These are phyloP conservation scores for Ustilaginoidea virens DNA, from an alignment of 2,329 filamentous ascomycete genomes.

Conservation along the genomic window DNA sequence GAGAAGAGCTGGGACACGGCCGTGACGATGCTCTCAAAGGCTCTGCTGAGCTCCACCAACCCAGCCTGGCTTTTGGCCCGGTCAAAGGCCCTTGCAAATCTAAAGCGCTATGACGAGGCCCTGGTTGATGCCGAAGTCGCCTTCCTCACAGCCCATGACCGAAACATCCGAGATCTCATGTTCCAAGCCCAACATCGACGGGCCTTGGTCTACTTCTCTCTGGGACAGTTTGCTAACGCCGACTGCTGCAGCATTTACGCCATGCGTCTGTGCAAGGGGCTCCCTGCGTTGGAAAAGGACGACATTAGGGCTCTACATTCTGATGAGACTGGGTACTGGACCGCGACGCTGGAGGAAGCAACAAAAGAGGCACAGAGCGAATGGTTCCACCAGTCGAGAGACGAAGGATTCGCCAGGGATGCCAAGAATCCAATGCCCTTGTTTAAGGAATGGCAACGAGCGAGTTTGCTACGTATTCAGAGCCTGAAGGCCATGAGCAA, in stretches of 20 bases:
- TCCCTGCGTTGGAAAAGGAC: slow-evolving; percentile 15
- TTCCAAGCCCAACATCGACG: slow-evolving; percentile 70
- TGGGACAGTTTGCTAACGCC: slow-evolving; percentile 61
- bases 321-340: slow-evolving; percentile 33
- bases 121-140: slow-evolving; percentile 56
- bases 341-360: slow-evolving; percentile 17
- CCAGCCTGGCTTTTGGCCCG: slow-evolving; percentile 71
- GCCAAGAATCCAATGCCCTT: slow-evolving; percentile 10
- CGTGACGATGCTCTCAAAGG: slow-evolving; percentile 50
- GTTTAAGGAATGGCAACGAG: slow-evolving; percentile 20
- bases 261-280: slow-evolving; percentile 21
- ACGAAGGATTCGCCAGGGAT: no score
- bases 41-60: slow-evolving; percentile 49
- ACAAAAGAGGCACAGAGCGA: slow-evolving; percentile 9
- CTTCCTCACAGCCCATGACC: slow-evolving; percentile 43
- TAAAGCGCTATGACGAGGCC: slow-evolving; percentile 43
- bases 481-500: slow-evolving; percentile 28
- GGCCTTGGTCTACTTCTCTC: slow-evolving; percentile 54
- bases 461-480: slow-evolving; percentile 30
- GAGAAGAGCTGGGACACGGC: slow-evolving; percentile 50
- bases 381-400: slow-evolving; percentile 12
- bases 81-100: slow-evolving; percentile 60
- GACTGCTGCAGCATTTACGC: slow-evolving; percentile 51
- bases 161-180: slow-evolving; percentile 62
- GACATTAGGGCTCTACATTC: slow-evolving; percentile 16